Evolutionary conservation across 2,329 filamentous ascomycete species (phyloP).

Genomic region (Thelonectria blattea): DNA sequence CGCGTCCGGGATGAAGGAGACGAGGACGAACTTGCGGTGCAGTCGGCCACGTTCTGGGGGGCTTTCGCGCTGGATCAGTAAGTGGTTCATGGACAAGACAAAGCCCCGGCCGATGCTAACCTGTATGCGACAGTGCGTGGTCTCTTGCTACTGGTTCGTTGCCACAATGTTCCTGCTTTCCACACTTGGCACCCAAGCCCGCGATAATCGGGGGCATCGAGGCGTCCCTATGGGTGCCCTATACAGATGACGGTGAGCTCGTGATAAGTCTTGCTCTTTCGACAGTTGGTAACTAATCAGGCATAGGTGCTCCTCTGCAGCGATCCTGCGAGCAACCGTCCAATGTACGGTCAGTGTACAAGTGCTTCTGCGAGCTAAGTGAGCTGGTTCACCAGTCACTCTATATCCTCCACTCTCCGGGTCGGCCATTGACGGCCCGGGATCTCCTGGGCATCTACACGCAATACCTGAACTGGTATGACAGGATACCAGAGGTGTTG

Average conservation of each 20-base stretch:
- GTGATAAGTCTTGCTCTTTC: not conserved
- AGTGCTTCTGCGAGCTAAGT: slow-evolving; percentile 73
- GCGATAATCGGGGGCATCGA: slow-evolving; percentile 66
- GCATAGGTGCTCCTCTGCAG: slow-evolving; percentile 57
- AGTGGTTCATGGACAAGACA: slow-evolving; percentile 38
- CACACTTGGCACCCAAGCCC: slow-evolving; percentile 64
- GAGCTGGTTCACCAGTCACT: slow-evolving; percentile 76
- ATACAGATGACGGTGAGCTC: slow-evolving; percentile 61
- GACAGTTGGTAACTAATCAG: not conserved
- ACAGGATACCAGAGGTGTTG: slow-evolving; percentile 67
- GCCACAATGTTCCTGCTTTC: slow-evolving; percentile 64
- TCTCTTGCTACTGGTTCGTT: slow-evolving; percentile 68
- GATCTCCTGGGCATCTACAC: slow-evolving; percentile 69
- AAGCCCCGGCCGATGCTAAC: slow-evolving; percentile 23
- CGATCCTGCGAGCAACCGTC: slow-evolving; percentile 66
- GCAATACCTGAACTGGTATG: slow-evolving; percentile 75
- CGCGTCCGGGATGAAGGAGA: slow-evolving; percentile 55
- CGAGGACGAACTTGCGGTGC: slow-evolving; percentile 63
- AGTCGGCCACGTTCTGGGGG: slow-evolving; percentile 66
- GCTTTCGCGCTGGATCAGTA: slow-evolving; percentile 69
- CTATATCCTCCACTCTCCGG: slow-evolving; percentile 75
- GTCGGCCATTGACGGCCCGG: slow-evolving; percentile 66
- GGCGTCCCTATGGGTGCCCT: slow-evolving; percentile 64
- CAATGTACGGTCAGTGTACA: slow-evolving; percentile 71
- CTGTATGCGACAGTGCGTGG: slow-evolving; percentile 59